Conservation (phyloP, 768 basidiomycete species). For the Naganishia vishniacii region DNA sequence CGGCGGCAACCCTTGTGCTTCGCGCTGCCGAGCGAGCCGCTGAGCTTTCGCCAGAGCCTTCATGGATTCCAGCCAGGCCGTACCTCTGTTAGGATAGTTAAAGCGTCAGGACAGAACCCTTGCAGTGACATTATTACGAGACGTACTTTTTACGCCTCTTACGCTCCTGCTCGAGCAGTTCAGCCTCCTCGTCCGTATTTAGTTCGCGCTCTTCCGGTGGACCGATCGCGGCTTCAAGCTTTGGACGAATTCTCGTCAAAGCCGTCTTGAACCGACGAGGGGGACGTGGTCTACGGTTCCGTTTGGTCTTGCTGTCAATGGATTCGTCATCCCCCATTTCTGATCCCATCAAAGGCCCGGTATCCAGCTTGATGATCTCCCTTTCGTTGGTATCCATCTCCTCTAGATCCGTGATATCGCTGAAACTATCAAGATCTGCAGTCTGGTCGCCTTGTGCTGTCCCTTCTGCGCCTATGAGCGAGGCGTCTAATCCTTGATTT, state of each 20-base stretch:
- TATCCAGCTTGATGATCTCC: conserved; percentile 18
- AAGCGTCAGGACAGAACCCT: too few species aligned
- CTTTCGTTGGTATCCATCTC: conserved; percentile 26
- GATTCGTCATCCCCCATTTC: conserved; percentile 8
- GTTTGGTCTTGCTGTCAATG: conserved; percentile 12
- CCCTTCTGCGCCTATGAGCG: background rate
- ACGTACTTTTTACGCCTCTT: conserved; percentile 27
- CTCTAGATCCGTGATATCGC: conserved; percentile 29
- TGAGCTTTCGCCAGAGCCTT: conserved; percentile 27
- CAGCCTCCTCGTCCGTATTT: conserved; percentile 25
- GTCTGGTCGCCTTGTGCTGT: conserved; percentile 7
- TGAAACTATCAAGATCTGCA: conserved; percentile 18
- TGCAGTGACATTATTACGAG: too few species aligned
- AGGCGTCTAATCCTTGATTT: background rate
- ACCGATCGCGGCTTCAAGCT: conserved; percentile 25
- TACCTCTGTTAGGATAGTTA: background rate
- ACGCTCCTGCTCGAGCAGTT: conserved; percentile 24
- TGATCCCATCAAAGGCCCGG: conserved; percentile 4
- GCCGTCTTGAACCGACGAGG: conserved; percentile 30
- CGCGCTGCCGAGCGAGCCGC: conserved; percentile 19
- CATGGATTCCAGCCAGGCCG: conserved; percentile 27
- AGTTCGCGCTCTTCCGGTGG: conserved; percentile 11
- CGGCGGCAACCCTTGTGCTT: conserved; percentile 23
- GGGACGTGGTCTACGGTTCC: conserved; percentile 21
- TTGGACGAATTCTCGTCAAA: conserved; percentile 27